These are phyloP conservation scores for Ceratobasidium sp. DNA, from an alignment of 1,284 basidiomycete genomes.

Conservation along the genomic window DNA sequence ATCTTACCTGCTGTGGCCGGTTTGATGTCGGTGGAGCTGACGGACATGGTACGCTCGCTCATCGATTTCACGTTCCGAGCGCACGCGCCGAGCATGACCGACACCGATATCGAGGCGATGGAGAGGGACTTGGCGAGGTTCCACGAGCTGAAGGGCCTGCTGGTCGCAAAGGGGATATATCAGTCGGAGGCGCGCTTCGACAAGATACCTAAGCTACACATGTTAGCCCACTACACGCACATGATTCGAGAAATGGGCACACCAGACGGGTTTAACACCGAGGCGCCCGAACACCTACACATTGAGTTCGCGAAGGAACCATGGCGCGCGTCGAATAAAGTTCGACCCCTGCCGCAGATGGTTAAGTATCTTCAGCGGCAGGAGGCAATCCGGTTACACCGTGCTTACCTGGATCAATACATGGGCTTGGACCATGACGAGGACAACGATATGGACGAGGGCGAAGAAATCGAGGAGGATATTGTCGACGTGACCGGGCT, in stretches of 20 bases:
- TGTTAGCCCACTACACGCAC: conserved; percentile 36
- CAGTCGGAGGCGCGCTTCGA: background rate
- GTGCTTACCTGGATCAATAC: background rate
- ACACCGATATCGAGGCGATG: background rate
- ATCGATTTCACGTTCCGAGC: conserved; percentile 15
- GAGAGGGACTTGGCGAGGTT: background rate
- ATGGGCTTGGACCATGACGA: background rate
- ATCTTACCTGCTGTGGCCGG: conserved; percentile 14
- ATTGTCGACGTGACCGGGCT: background rate
- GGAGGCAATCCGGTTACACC: conserved; percentile 2
- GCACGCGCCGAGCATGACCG: conserved; percentile 8
- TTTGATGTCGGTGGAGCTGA: background rate
- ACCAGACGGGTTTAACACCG: conserved; percentile 43
- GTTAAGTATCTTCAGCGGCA: background rate
- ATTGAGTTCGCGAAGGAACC: conserved; percentile 1
- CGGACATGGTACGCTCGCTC: background rate
- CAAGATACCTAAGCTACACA: conserved; percentile 13
- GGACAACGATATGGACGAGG: background rate
- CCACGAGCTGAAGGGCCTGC: background rate
- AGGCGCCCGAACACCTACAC: conserved; percentile 38
- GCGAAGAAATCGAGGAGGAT: background rate
- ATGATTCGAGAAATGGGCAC: conserved; percentile 39
- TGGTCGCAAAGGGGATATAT: background rate
- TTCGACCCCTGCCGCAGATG: conserved; percentile 8
- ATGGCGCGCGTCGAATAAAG: conserved; percentile 9